Base-by-base conservation (phyloP, 106 monocot genomes). In the Agapanthus africanus region DNA sequence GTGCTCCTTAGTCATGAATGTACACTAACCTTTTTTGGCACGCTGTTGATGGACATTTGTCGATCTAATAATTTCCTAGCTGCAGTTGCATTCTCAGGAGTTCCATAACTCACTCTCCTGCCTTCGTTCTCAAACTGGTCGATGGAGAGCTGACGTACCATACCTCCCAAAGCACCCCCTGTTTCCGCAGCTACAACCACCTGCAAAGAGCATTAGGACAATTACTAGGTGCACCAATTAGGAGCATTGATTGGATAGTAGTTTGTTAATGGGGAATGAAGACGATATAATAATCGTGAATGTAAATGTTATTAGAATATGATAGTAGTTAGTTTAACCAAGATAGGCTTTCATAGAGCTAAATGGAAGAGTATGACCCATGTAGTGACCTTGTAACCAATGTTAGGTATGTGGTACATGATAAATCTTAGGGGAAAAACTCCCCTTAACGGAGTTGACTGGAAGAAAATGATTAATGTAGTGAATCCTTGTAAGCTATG, bases 101-200 rank as follows among this genome's bases (percentile, higher is more conserved):
- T 99, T 40, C 97, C 97, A 81, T 99, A 99, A 67, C 86, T 90
- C 33, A 99, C 97, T 68, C 97, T 82, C 71, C 97, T 87, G 8
- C 97, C 92, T 78, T 99, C 97, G 85, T 99, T 92, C 71, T 99
- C 97, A 83, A 99, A 99, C 36, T 92, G 97, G 66, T 99, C 97
- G n/a, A 99, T 99, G 28, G 97, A 92, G 39, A 99, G 92, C 76
- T 99, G 97, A 39, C 97, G 80, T 46, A 92, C 92, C 92, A 99
- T 77, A 27, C 97, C 97, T 70, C 97, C 97, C 72, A 87, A 77
- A 69, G 92, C 97, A 80, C 97, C 92, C 22, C 97, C 92, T 21
- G 97, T 84, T 74, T 99, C 97, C 39, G 97, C 97, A 78, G 97
- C 92, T 39, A 99, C 85, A 57, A 99, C 97, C 47, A 99, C 97